Conservation (phyloP, 305 asterid genomes). For the Euphrasia arctica region DNA sequence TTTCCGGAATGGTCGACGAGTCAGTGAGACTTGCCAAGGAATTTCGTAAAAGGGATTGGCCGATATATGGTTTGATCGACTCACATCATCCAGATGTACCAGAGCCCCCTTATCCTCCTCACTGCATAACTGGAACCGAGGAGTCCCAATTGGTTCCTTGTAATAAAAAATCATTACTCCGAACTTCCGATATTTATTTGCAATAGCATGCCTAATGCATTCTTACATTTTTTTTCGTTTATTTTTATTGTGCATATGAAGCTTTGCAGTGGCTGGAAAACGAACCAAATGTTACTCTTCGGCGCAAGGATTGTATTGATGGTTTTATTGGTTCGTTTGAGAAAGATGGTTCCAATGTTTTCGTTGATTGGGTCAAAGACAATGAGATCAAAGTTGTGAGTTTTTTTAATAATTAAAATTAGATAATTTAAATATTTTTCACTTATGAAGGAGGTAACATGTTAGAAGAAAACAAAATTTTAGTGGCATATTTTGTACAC, state of each 20-base stretch:
- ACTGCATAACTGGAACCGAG: slow-evolving; percentile 72
- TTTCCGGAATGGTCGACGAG: slow-evolving; percentile 78
- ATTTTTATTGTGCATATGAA: slow-evolving; percentile 35
- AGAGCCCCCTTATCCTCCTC: slow-evolving; percentile 93
- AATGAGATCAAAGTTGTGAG: slow-evolving; percentile 68
- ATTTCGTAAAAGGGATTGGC: slow-evolving; percentile 74
- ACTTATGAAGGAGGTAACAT: no score
- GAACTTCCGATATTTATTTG: slow-evolving; percentile 6
- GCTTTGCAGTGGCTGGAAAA: slow-evolving; percentile 80
- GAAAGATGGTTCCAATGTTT: slow-evolving; percentile 78
- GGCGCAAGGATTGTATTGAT: slow-evolving; percentile 80
- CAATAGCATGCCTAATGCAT: background rate
- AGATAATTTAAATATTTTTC: no score
- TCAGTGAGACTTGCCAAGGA: slow-evolving; percentile 61
- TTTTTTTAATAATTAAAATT: slow-evolving; percentile 7
- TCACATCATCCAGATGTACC: slow-evolving; percentile 85
- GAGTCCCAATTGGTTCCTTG: slow-evolving; percentile 84
- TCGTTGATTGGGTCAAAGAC: slow-evolving; percentile 81
- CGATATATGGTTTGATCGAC: slow-evolving; percentile 68
- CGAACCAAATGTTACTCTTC: slow-evolving; percentile 66
- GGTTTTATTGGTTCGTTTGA: slow-evolving; percentile 82
- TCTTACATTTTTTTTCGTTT: background rate
- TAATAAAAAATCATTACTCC: slow-evolving; percentile 22
- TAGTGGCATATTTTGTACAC: no score
- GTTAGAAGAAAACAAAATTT: no score